These are phyloP conservation scores for Cyamopsis tetragonoloba DNA, from an alignment of 306 rosid genomes.

Conservation along the genomic window DNA sequence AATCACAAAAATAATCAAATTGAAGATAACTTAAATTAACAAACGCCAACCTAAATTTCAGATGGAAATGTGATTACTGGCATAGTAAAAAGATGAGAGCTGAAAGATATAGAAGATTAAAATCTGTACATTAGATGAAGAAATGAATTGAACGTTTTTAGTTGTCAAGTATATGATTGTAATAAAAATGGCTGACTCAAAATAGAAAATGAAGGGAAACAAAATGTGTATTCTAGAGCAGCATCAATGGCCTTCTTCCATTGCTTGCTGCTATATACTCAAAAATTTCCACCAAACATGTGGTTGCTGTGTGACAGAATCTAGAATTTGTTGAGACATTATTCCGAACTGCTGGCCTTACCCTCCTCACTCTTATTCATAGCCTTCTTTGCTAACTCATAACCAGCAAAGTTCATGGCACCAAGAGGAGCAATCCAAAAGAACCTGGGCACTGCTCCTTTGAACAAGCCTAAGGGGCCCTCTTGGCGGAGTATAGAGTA, in stretches of 20 bases:
- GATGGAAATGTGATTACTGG: too few species aligned
- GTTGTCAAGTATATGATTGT: conserved; percentile 28
- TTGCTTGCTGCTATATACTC: conserved; percentile 30
- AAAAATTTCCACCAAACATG: conserved; percentile 41
- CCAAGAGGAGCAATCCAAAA: conserved; percentile 99
- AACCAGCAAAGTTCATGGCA: conserved; percentile 99
- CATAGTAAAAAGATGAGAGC: neutral
- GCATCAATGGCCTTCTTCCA: conserved; percentile 41
- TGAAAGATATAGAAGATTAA: conserved; percentile 10
- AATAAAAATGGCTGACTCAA: conserved; percentile 38
- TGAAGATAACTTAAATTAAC: too few species aligned
- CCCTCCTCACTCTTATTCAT: conserved; percentile 75
- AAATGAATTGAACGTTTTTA: conserved; percentile 29
- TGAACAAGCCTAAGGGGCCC: conserved; percentile 92
- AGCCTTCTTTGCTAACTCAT: conserved; percentile 92
- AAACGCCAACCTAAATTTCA: too few species aligned
- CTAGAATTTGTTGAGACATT: neutral
- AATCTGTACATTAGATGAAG: conserved; percentile 34
- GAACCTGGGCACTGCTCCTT: conserved; percentile 95
- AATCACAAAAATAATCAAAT: too few species aligned
- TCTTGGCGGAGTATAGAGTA: conserved; percentile 72
- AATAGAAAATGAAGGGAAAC: conserved; percentile 31
- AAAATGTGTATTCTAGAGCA: conserved; percentile 24
- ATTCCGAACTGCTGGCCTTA: conserved; percentile 44
- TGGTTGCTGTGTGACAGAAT: conserved; percentile 12